Percentiles rank a stretch among this genome's conserved stretches.
phyloP scores from a whole-genome alignment of 148 eudicot genomes.

The Chenopodium quinoa region DNA sequence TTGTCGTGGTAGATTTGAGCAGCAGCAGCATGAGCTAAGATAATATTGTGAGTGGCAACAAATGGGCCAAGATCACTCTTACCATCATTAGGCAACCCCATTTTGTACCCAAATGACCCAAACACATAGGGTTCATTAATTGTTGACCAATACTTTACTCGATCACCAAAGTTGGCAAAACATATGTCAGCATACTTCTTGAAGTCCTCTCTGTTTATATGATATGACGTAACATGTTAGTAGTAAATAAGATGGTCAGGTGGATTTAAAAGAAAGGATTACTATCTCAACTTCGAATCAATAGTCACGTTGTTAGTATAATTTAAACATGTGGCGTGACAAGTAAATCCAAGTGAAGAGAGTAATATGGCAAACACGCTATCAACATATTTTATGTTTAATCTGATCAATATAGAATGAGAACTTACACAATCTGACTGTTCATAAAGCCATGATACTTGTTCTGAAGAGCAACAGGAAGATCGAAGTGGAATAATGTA shows the following conservation, averaged over 20 bases:
- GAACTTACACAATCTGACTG: slow-evolving; percentile 19
- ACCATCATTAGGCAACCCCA: slow-evolving; percentile 2
- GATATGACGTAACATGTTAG: neutral
- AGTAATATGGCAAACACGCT: neutral
- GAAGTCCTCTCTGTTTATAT: slow-evolving; percentile 29
- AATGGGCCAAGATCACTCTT: slow-evolving; percentile 26
- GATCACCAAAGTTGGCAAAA: slow-evolving; percentile 35
- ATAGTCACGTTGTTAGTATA: no score
- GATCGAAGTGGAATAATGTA: slow-evolving; percentile 32
- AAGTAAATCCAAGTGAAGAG: no score
- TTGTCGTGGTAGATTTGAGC: slow-evolving; percentile 25
- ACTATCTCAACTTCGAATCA: no score
- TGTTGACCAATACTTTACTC: slow-evolving; percentile 37
- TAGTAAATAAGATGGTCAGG: neutral
- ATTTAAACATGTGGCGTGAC: no score
- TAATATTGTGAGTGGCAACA: slow-evolving; percentile 26
- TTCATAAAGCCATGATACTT: slow-evolving; percentile 28
- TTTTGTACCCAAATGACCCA: slow-evolving; percentile 20
- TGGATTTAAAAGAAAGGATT: no score
- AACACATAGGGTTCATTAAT: slow-evolving; percentile 31
- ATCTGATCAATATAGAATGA: neutral
- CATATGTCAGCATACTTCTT: slow-evolving; percentile 32
- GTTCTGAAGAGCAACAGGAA: slow-evolving; percentile 24
- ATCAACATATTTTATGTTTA: neutral
- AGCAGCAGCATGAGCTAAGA: slow-evolving; percentile 31